These are phyloP conservation scores for Chlorella sp. DNA, from an alignment of 139 green algal species.

Conservation along the genomic window DNA sequence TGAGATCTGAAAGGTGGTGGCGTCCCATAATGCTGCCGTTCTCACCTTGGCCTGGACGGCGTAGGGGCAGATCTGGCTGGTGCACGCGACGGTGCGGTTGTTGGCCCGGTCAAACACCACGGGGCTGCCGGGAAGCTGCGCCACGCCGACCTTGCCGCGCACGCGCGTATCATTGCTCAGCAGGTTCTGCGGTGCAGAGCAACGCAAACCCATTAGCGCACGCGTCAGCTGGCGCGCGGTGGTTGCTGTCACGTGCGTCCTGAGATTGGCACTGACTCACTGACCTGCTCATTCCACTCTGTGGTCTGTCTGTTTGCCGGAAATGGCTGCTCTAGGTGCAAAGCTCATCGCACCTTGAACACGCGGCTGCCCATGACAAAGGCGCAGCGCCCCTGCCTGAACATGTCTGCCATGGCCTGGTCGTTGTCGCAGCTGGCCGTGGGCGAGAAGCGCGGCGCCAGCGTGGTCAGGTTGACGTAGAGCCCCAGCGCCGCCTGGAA, in stretches of 20 bases:
- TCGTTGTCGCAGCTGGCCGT: constrained; percentile 3
- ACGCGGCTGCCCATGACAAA: constrained; percentile 12
- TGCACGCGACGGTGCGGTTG: constrained; percentile 14
- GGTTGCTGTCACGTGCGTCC: no score
- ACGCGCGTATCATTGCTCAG: no score
- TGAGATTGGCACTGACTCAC: no score
- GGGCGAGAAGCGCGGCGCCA: not conserved
- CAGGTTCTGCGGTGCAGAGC: no score
- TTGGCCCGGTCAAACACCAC: constrained; percentile 17
- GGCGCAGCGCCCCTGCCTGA: constrained; percentile 15
- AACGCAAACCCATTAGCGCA: no score
- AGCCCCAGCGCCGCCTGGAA: constrained; percentile 4
- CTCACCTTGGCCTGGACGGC: constrained; percentile 13
- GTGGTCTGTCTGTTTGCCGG: no score
- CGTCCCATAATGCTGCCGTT: no score
- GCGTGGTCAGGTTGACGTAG: constrained; percentile 1
- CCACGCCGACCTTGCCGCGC: constrained; percentile 17
- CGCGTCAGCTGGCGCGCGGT: no score
- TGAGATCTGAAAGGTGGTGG: no score
- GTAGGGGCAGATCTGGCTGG: constrained; percentile 15
- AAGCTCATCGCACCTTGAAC: no score
- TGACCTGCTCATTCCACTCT: no score
- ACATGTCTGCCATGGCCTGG: constrained; percentile 13
- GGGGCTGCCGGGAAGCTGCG: constrained; percentile 14
- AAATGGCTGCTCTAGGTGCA: no score